Evolutionary conservation across 2,329 filamentous ascomycete genomes (phyloP).

Genomic region (Gyromitra esculenta): DNA sequence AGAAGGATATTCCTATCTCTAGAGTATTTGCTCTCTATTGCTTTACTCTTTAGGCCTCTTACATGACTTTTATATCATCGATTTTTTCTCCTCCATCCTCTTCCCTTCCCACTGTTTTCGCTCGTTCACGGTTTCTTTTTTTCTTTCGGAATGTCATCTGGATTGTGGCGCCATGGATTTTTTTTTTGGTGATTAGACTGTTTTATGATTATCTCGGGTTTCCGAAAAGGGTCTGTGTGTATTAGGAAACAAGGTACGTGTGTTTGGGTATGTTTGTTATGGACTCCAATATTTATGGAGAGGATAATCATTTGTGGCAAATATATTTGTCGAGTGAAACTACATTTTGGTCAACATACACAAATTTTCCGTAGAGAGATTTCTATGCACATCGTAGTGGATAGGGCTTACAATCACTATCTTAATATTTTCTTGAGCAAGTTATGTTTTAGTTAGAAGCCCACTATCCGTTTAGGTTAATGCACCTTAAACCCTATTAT

Average conservation of each 20-base stretch:
- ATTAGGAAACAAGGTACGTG: background rate
- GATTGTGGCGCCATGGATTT: background rate
- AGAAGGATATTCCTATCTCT: background rate
- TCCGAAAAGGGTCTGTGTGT: background rate
- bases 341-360: no score
- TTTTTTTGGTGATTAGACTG: conserved; percentile 5
- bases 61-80: background rate
- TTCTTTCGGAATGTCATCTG: background rate
- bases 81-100: background rate
- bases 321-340: no score
- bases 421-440: no score
- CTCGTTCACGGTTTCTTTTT: background rate
- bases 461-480: no score
- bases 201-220: background rate
- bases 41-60: background rate
- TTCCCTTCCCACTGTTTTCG: background rate
- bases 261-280: background rate
- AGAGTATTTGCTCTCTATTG: background rate
- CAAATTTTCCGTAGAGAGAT: no score
- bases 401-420: no score
- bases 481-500: no score
- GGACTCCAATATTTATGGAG: background rate
- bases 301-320: no score
- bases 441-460: no score
- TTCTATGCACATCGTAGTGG: no score